Evolutionary conservation across 805 yeast genomes (phyloP), one percentile per base, ranked within the genome.

Genomic region (Huiozyma sinensis): DNA sequence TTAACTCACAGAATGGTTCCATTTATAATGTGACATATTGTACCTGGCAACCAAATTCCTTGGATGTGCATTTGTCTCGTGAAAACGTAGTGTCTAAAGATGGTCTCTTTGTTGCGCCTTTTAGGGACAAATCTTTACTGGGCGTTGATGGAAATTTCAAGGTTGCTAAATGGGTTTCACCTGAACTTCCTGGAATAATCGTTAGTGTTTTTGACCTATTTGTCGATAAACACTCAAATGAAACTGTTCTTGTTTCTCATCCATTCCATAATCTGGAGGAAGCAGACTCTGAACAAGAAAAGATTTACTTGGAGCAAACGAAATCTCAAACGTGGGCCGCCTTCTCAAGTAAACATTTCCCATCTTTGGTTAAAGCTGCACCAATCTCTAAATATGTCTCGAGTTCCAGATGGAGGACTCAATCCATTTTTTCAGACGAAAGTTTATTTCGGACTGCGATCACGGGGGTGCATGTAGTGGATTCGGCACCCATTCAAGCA

Each of bases 41-140:
- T 1, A 73, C 81, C 33, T 92, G 97, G 96, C 94, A 92, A 7
- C 95, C 95, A 38, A 90, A 90, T 60, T 79, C 85, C 50, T 67
- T 88, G 42, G 95, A 90, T 60, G 67, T 65, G 10, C 72, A 68
- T 46, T 60, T 77, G 36, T 69, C 68, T 2, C 53, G 55, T 33
- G 78, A 77, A 50, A 73, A 76, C 48, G 65, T 66, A 40, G 68
- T 70, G 24, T 78, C 94, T 4, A 59, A 71, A 12, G 97, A 89
- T 61, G 79, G 80, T 33, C 65, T 87, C 3, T 83, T 83, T 51
- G 77, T 90, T 49, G 80, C 90, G 6, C 95, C 97, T 1, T 79
- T 86, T 56, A 85, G 83, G 55, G 95, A 87, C 58, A 78, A 75
- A 45, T 76, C 95, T 0, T 61, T 90, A 11, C 61, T 89, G 44